A percentile compares a stretch with the other conserved stretches of the same genome.
phyloP scores from a whole-genome alignment of 495 filamentous ascomycete genomes.

The Penicillium lividum region DNA sequence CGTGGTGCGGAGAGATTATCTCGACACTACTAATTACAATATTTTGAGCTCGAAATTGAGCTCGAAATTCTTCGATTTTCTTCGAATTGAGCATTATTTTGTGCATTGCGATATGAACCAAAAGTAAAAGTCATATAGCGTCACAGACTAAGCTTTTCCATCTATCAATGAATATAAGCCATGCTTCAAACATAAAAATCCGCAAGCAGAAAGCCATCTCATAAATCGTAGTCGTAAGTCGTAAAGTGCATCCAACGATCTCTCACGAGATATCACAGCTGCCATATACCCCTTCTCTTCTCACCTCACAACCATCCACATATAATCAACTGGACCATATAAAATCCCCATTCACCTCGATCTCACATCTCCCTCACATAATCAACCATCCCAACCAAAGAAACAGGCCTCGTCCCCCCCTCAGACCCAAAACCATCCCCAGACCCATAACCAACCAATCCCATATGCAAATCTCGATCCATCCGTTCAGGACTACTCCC shows the following conservation, averaged over 20 bases:
- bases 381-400: constrained; percentile 4
- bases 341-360: too few species aligned
- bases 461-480: constrained; percentile 16
- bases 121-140: neutral
- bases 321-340: neutral
- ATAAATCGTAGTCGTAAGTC: constrained; percentile 20
- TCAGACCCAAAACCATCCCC: neutral
- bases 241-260: constrained; percentile 1
- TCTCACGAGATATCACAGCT: constrained; percentile 2
- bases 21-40: too few species aligned
- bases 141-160: constrained; percentile 17
- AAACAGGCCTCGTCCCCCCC: neutral
- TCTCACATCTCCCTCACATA: neutral
- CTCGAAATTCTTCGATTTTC: too few species aligned
- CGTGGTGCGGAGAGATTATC: too few species aligned
- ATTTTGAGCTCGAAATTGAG: too few species aligned
- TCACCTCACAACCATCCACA: neutral
- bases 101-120: neutral
- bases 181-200: constrained; percentile 3
- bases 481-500: constrained; percentile 55
- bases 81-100: neutral
- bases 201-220: constrained; percentile 11
- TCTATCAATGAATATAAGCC: constrained; percentile 18
- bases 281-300: neutral
- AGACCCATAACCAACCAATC: constrained; percentile 6